phyloP scores from a whole-genome alignment of 2,329 filamentous ascomycete species.

The Xylariaceae sp. region DNA sequence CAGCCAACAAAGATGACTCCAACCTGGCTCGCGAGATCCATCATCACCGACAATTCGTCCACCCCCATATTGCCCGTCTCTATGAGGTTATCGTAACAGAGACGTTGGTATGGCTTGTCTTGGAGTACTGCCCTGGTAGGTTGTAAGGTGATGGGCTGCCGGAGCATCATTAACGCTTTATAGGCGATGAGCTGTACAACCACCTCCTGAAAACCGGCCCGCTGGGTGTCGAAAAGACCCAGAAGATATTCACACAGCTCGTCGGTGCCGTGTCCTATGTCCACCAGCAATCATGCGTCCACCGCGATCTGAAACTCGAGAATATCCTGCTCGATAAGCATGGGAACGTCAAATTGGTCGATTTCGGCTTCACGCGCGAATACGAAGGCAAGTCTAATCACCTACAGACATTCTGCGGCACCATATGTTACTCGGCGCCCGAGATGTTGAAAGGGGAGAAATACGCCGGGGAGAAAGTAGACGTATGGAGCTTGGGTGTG shows the following conservation, averaged over 20 bases:
- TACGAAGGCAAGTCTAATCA: slow-evolving; percentile 96
- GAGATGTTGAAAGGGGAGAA: slow-evolving; percentile 99
- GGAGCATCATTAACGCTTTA: slow-evolving; percentile 32
- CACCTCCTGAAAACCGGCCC: slow-evolving; percentile 87
- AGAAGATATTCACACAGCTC: slow-evolving; percentile 94
- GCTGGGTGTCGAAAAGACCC: slow-evolving; percentile 81
- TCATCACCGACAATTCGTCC: slow-evolving; percentile 95
- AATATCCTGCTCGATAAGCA: slow-evolving; percentile 96
- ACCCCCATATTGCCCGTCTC: slow-evolving; percentile 92
- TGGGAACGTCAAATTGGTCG: slow-evolving; percentile 95
- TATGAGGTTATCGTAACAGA: slow-evolving; percentile 99
- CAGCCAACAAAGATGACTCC: slow-evolving; percentile 90
- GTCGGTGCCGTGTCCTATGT: slow-evolving; percentile 95
- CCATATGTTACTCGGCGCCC: slow-evolving; percentile 94
- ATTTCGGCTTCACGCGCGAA: slow-evolving; percentile 97
- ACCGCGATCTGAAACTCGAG: slow-evolving; percentile 94
- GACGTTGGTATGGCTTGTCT: slow-evolving; percentile 88
- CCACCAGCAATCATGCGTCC: slow-evolving; percentile 91
- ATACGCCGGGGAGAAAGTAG: slow-evolving; percentile 96
- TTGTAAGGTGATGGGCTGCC: background rate
- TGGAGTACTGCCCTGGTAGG: slow-evolving; percentile 93
- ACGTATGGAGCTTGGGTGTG: slow-evolving; percentile 90
- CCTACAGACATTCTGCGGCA: slow-evolving; percentile 95
- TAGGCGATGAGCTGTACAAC: slow-evolving; percentile 96
- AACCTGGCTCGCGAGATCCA: slow-evolving; percentile 98